Base-by-base conservation (phyloP, 495 filamentous ascomycete genomes). In the Penicillium bialowiezense region DNA sequence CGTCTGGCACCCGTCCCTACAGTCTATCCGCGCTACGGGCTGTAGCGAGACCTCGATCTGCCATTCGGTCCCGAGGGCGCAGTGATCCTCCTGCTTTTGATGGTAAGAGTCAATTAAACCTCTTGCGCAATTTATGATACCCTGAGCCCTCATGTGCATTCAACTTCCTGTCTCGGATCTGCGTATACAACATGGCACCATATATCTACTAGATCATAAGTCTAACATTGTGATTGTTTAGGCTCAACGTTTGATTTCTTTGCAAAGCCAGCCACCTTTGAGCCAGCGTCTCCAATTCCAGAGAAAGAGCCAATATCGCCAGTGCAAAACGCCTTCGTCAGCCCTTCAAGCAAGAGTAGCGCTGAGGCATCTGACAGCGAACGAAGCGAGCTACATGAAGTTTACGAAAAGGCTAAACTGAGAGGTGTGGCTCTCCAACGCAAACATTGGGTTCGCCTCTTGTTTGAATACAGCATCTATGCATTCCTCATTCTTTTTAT, bases 401-500 rank as follows among this genome's bases (percentile, higher is more conserved):
- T 51, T 3, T 61, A 61, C 19, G 58, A 61, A 42, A 61, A 61
- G n/a, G 58, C 58, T 15, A 61, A 61, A 52, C 19, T 53, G 15
- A 54, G 60, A 49, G 66, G 60, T 13, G 68, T 57, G 15, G 58
- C 54, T 17, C 41, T 61, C 14, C 52, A 72, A 41, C 57, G 72
- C 9, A 65, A 58, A 18, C 52, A 58, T 31, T 69, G 64, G 63
- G 61, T 64, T 3, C 65, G 65, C 42, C 20, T 65, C 0, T 29
- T 65, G 24, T 71, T 75, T 38, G 66, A 73, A 51, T 68, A 64
- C 41, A 51, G 47, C 23, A 45, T 67, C 21, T 75, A 75, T 41
- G 12, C 53, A 3, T 17, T 70, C 7, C 48, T 68, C 7, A 17
- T 64, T 6, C 40, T 62, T 1, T 64, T 69, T 41, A 55, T 69